Conservation (phyloP, 2,329 filamentous ascomycete species). For the Fusarium pilosicola region DNA sequence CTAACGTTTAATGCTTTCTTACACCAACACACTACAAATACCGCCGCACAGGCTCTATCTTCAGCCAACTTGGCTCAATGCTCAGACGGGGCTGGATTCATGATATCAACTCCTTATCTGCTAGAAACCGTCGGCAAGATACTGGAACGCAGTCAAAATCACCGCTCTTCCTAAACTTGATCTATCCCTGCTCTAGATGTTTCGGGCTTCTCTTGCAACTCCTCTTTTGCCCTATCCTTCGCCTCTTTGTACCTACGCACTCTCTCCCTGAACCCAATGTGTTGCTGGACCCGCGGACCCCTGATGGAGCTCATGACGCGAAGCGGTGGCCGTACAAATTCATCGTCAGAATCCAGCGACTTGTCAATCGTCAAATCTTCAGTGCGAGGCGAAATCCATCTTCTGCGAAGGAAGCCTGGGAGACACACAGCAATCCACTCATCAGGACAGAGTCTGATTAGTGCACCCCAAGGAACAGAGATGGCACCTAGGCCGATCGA, state of each 20-base stretch:
- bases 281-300: slow-evolving; percentile 44
- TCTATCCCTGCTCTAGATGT: slow-evolving; percentile 11
- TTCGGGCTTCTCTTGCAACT: not conserved
- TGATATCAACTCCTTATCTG: not conserved
- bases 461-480: slow-evolving; percentile 78
- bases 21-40: not conserved
- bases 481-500: slow-evolving; percentile 80
- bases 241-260: slow-evolving; percentile 45
- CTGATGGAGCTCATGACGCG: slow-evolving; percentile 47
- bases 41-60: not conserved
- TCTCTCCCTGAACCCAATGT: slow-evolving; percentile 45
- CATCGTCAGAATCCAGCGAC: slow-evolving; percentile 32
- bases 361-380: slow-evolving; percentile 27
- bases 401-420: slow-evolving; percentile 44
- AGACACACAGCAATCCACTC: slow-evolving; percentile 50
- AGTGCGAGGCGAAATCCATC: slow-evolving; percentile 39
- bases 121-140: not conserved
- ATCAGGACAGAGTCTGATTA: slow-evolving; percentile 80
- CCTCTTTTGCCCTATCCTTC: slow-evolving; percentile 29
- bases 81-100: not conserved
- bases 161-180: slow-evolving; percentile 5
- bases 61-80: not conserved
- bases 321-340: slow-evolving; percentile 40
- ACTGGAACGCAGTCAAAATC: not conserved
- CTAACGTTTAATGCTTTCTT: not conserved